These are phyloP conservation scores for Zygosaccharomyces lentus DNA, from an alignment of 805 yeast species.

Conservation along the genomic window DNA sequence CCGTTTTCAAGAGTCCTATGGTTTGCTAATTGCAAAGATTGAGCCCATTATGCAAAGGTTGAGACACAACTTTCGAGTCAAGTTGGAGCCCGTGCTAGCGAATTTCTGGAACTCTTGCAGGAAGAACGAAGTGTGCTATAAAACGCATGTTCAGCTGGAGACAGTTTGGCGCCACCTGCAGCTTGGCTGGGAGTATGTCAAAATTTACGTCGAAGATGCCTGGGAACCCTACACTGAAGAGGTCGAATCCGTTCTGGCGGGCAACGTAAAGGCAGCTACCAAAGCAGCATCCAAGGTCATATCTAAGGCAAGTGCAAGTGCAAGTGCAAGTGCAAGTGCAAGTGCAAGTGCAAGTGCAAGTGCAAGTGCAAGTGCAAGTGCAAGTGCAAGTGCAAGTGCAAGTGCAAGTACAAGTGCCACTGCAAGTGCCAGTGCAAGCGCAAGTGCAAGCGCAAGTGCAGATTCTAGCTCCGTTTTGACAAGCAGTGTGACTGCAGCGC, in stretches of 20 bases:
- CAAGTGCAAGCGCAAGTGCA: neutral
- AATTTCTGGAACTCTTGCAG: neutral
- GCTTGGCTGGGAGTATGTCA: neutral
- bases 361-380: neutral
- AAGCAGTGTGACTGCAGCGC: slow-evolving; percentile 3
- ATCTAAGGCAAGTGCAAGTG: neutral
- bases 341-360: slow-evolving; percentile 3
- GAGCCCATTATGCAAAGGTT: neutral
- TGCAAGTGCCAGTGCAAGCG: neutral
- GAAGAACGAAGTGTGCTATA: slow-evolving; percentile 5
- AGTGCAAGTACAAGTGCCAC: neutral
- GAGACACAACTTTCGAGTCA: neutral
- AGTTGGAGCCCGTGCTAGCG: neutral
- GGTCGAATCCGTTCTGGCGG: neutral
- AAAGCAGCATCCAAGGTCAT: neutral
- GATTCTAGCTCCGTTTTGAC: neutral
- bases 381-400: slow-evolving; percentile 1
- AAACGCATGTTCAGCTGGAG: neutral
- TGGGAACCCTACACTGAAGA: neutral
- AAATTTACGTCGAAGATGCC: neutral
- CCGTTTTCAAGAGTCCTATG: neutral
- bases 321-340: slow-evolving; percentile 3
- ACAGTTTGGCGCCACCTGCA: neutral
- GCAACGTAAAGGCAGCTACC: neutral
- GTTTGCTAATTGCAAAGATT: neutral